Evolutionary conservation across 2,329 filamentous ascomycete genomes (phyloP).

Genomic region (Juglanconis sp.): DNA sequence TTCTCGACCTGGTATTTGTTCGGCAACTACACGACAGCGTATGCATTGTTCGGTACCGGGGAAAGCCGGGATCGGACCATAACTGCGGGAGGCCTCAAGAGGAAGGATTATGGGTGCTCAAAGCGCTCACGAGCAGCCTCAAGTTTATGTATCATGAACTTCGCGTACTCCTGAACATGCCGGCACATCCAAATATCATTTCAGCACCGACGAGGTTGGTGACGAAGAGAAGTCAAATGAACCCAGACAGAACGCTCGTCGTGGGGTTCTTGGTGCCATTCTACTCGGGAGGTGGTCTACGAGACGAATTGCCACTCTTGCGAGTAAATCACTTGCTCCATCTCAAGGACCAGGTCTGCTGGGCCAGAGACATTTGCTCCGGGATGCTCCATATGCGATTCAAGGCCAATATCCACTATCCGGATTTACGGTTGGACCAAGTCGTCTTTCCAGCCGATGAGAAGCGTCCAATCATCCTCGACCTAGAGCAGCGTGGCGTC

Average conservation of each 20-base stretch:
- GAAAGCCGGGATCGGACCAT: not conserved
- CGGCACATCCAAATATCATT: constrained; percentile 52
- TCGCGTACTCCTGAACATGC: constrained; percentile 49
- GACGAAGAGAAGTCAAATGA: constrained; percentile 54
- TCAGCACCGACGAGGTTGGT: constrained; percentile 50
- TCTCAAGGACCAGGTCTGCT: constrained; percentile 45
- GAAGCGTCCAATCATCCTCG: constrained; percentile 52
- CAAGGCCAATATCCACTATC: constrained; percentile 48
- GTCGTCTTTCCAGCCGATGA: constrained; percentile 46
- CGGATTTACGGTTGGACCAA: constrained; percentile 59
- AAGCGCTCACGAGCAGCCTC: constrained; percentile 53
- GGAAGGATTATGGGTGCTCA: constrained; percentile 49
- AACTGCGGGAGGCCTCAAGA: constrained; percentile 2
- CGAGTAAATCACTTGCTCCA: constrained; percentile 43
- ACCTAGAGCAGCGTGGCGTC: constrained; percentile 61
- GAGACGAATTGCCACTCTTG: constrained; percentile 52
- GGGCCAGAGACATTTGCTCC: constrained; percentile 50
- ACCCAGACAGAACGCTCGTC: constrained; percentile 52
- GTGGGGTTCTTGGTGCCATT: constrained; percentile 56
- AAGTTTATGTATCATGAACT: constrained; percentile 63
- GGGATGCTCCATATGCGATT: constrained; percentile 49
- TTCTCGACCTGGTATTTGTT: constrained; percentile 47
- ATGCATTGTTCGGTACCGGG: constrained; percentile 45
- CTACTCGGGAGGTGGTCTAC: constrained; percentile 51
- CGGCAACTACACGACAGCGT: constrained; percentile 58